Evolutionary conservation across 345 rosid species (phyloP), one percentile per base, ranked within the genome.

Genomic region (Pistacia vera): DNA sequence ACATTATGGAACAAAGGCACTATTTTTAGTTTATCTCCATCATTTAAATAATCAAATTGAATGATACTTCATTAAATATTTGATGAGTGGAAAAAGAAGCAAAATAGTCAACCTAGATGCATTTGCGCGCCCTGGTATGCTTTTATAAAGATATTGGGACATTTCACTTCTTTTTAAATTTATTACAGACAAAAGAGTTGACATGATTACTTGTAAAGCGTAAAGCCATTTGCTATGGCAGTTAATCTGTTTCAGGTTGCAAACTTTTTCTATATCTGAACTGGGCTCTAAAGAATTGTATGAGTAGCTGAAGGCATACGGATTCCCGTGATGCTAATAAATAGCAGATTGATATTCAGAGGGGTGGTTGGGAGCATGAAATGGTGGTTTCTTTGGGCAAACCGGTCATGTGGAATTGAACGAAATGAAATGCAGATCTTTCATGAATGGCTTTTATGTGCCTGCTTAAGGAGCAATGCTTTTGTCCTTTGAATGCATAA

Each of bases 301-400:
- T 58, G 1, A 64, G 52, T 4, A 22, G 63, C 5, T 11, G 7
- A 18, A 3, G 6, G 49, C n/a, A 56, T 59, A 41, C 73, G 36
- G 14, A 13, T 36, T 65, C 76, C 49, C 66, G 81, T 74, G 79
- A 81, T 38, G 61, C 6, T 54, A 38, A 35, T 48, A 48, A 60
- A 5, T 12, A 46, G 5, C 62, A 41, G 3, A n/a, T 41, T 46
- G 28, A 56, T 18, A 5, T 51, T 46, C 28, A 18, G 63, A 73
- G 63, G 48, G 62, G 54, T 6, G 65, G 68, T 68, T 46, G 22
- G 63, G 80, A 62, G 63, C 78, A 52, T 55, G 76, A 57, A 68
- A 70, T 55, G 70, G 14, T 35, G 46, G 73, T 60, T 72, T 72
- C 1, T 22, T 41, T 41, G 8, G 20, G 22, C 68, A 5, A 25